Percentiles rank a stretch among this genome's conserved stretches.
These are phyloP conservation scores for Pilatotrama ljubarskyi DNA, from an alignment of 768 basidiomycete species.

Conservation along the genomic window DNA sequence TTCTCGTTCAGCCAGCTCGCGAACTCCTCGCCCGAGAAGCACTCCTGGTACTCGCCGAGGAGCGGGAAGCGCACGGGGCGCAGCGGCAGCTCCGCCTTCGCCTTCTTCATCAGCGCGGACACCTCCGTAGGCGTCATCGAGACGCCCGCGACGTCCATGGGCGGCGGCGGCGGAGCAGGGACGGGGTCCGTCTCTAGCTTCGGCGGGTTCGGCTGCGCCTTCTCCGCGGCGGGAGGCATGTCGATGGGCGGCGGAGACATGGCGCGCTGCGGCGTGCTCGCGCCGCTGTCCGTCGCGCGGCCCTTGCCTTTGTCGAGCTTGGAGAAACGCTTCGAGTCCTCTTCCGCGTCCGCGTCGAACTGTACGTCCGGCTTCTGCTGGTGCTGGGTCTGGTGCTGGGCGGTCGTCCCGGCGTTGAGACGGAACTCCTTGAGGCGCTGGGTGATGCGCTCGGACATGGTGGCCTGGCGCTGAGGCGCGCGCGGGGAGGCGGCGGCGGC, in stretches of 20 bases:
- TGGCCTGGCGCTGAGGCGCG: conserved; percentile 65
- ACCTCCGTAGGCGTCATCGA: conserved; percentile 63
- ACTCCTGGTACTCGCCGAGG: conserved; percentile 81
- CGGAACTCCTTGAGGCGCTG: conserved; percentile 82
- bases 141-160: conserved; percentile 76
- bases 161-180: conserved; percentile 46
- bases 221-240: conserved; percentile 45
- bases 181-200: conserved; percentile 34
- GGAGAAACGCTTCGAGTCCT: conserved; percentile 36
- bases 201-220: conserved; percentile 12
- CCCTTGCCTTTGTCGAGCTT: conserved; percentile 87
- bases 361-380: conserved; percentile 26
- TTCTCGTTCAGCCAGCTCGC: conserved; percentile 80
- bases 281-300: conserved; percentile 50
- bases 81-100: conserved; percentile 70
- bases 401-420: conserved; percentile 41
- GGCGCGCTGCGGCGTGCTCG: conserved; percentile 33
- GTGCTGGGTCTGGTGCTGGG: conserved; percentile 4
- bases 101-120: conserved; percentile 68
- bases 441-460: conserved; percentile 85
- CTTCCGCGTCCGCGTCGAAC: conserved; percentile 33
- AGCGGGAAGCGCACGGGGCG: conserved; percentile 75
- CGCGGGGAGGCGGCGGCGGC: conserved; percentile 35
- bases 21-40: conserved; percentile 89
- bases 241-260: conserved; percentile 66